Evolutionary conservation across 495 filamentous ascomycete species (phyloP).

Genomic region (Penicillium verhagenii): DNA sequence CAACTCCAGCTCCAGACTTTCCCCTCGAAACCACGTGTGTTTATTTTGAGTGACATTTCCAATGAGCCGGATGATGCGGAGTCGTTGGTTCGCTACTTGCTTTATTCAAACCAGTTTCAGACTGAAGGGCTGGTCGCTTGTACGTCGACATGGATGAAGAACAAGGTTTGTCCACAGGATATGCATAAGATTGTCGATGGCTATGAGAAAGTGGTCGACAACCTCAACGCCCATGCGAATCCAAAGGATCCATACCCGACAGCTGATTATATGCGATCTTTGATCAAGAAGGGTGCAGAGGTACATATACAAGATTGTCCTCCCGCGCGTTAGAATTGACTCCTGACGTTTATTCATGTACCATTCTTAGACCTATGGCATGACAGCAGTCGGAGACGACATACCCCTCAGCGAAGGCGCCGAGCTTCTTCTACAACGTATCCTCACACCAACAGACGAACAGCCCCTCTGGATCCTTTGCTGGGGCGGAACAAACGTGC

Average conservation of each 20-base stretch:
- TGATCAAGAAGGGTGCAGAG: constrained; percentile 16
- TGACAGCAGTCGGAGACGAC: constrained; percentile 28
- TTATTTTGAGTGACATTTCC: constrained; percentile 27
- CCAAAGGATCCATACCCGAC: constrained; percentile 13
- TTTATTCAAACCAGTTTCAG: constrained; percentile 28
- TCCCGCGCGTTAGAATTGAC: too few species aligned
- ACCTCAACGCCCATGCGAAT: constrained; percentile 14
- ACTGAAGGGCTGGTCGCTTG: constrained; percentile 28
- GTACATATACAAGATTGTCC: too few species aligned
- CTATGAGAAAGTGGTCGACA: constrained; percentile 16
- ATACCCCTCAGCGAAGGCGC: constrained; percentile 36
- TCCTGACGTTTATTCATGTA: not conserved
- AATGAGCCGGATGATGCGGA: constrained; percentile 34
- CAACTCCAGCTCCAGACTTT: constrained; percentile 10
- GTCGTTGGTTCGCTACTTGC: constrained; percentile 25
- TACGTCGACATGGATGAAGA: constrained; percentile 17
- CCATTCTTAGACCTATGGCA: constrained; percentile 38
- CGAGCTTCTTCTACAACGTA: constrained; percentile 36
- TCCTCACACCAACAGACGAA: constrained; percentile 23
- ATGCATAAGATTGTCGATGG: constrained; percentile 15
- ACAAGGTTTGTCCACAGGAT: constrained; percentile 14
- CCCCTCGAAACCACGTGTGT: constrained; percentile 13
- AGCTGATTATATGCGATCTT: constrained; percentile 6
- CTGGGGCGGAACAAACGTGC: constrained; percentile 52
- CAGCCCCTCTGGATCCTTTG: constrained; percentile 46